Evolutionary conservation across 148 eudicot species (phyloP).

Genomic region (Polygonum maritimum): DNA sequence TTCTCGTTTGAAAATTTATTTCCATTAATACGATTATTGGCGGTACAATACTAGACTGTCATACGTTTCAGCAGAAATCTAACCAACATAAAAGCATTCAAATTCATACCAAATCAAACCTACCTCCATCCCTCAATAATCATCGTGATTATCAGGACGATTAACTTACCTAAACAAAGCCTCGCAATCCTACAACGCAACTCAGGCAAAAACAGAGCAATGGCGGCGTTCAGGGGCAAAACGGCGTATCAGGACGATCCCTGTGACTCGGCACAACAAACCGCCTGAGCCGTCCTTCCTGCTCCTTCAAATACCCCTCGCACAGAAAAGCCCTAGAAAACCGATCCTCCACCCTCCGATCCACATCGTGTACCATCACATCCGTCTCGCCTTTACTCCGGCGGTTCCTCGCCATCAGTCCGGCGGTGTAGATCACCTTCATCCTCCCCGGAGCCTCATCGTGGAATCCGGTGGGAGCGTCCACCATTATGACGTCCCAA

Average conservation of each 20-base stretch:
- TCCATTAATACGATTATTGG: neutral
- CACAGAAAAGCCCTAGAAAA: slow-evolving; percentile 40
- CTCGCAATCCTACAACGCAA: neutral
- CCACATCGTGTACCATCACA: slow-evolving; percentile 54
- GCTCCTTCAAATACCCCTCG: slow-evolving; percentile 41
- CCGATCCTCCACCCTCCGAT: slow-evolving; percentile 40
- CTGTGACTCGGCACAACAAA: slow-evolving; percentile 50
- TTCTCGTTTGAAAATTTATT: neutral
- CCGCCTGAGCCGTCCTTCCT: slow-evolving; percentile 39
- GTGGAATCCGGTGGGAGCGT: slow-evolving; percentile 42
- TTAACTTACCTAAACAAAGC: too few relatives aligned
- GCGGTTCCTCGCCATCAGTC: slow-evolving; percentile 45
- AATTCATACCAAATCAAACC: neutral
- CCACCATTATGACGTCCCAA: slow-evolving; percentile 55
- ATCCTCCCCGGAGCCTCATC: slow-evolving; percentile 49
- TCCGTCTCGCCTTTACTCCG: slow-evolving; percentile 33
- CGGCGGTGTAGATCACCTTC: slow-evolving; percentile 53
- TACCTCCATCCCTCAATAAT: neutral
- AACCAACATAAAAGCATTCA: too few relatives aligned
- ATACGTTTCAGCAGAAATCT: too few relatives aligned
- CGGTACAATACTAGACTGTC: neutral
- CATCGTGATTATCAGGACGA: too few relatives aligned
- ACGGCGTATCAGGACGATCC: slow-evolving; percentile 25
- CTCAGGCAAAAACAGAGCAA: neutral
- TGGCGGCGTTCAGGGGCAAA: slow-evolving; percentile 25